Conservation (phyloP, 2,329 filamentous ascomycete species). For the Myotisia sp. region DNA sequence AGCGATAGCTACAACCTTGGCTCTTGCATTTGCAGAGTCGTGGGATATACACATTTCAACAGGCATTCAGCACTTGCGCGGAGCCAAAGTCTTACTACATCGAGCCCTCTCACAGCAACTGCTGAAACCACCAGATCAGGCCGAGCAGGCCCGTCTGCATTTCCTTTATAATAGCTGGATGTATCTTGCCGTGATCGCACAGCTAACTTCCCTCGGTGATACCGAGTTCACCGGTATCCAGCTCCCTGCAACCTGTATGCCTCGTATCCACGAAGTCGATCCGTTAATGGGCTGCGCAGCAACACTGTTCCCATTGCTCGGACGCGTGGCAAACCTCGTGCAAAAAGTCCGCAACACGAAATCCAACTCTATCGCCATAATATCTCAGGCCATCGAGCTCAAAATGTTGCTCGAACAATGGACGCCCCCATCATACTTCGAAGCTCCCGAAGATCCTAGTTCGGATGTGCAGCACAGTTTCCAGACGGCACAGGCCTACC, state of each 20-base stretch:
- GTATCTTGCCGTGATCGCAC: constrained; percentile 59
- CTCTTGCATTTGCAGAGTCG: constrained; percentile 54
- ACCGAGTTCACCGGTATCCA: constrained; percentile 38
- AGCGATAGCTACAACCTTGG: constrained; percentile 55
- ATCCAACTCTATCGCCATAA: constrained; percentile 46
- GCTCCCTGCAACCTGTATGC: constrained; percentile 24
- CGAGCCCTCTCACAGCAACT: constrained; percentile 38
- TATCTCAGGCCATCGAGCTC: constrained; percentile 48
- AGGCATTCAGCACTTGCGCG: constrained; percentile 54
- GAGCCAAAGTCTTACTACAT: constrained; percentile 49
- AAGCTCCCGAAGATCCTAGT: constrained; percentile 49
- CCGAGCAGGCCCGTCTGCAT: constrained; percentile 42
- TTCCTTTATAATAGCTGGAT: constrained; percentile 60
- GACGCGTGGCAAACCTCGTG: constrained; percentile 51
- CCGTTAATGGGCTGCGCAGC: constrained; percentile 56
- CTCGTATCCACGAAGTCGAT: constrained; percentile 45
- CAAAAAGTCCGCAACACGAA: constrained; percentile 43
- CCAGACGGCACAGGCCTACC: constrained; percentile 53
- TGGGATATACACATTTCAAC: constrained; percentile 58
- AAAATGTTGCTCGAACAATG: constrained; percentile 48
- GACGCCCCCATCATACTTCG: constrained; percentile 44
- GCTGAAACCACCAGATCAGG: constrained; percentile 25
- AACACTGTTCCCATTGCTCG: constrained; percentile 54
- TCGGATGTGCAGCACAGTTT: constrained; percentile 50
- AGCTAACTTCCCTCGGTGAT: constrained; percentile 48